phyloP scores from a whole-genome alignment of 345 rosid genomes.

The Salix dunnii region DNA sequence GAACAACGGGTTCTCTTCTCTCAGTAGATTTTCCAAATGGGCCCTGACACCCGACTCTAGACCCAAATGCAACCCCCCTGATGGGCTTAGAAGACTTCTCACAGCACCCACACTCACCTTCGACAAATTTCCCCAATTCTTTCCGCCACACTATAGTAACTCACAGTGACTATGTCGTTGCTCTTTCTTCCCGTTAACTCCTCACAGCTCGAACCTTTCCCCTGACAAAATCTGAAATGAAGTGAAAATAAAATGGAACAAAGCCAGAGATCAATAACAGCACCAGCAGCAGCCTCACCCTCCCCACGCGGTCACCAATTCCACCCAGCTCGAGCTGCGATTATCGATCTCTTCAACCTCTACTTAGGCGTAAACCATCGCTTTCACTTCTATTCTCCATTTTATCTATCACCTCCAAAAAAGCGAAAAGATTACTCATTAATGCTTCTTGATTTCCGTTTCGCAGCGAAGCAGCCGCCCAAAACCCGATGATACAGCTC shows the following conservation, averaged over 20 bases:
- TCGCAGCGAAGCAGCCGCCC: slow-evolving; percentile 69
- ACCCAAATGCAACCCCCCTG: no score
- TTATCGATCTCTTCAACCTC: slow-evolving; percentile 81
- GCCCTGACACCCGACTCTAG: no score
- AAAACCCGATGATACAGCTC: slow-evolving; percentile 63
- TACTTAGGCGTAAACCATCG: slow-evolving; percentile 62
- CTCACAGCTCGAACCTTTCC: neutral
- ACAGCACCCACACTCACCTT: no score
- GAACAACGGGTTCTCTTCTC: no score
- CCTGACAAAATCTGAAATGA: neutral
- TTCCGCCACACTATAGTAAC: no score
- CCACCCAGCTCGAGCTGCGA: slow-evolving; percentile 74
- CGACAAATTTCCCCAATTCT: no score
- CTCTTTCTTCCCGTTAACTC: no score
- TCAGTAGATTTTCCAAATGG: no score
- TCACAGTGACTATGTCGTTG: no score
- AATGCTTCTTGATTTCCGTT: slow-evolving; percentile 2
- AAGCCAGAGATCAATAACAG: slow-evolving; percentile 48
- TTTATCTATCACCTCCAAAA: neutral
- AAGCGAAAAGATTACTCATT: neutral
- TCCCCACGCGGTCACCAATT: slow-evolving; percentile 65
- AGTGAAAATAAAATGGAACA: slow-evolving; percentile 55
- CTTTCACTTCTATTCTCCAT: neutral
- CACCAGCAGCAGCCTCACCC: slow-evolving; percentile 22
- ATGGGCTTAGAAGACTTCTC: no score